phyloP scores from a whole-genome alignment of 768 basidiomycete genomes.

The Phylloporus arenicola region DNA sequence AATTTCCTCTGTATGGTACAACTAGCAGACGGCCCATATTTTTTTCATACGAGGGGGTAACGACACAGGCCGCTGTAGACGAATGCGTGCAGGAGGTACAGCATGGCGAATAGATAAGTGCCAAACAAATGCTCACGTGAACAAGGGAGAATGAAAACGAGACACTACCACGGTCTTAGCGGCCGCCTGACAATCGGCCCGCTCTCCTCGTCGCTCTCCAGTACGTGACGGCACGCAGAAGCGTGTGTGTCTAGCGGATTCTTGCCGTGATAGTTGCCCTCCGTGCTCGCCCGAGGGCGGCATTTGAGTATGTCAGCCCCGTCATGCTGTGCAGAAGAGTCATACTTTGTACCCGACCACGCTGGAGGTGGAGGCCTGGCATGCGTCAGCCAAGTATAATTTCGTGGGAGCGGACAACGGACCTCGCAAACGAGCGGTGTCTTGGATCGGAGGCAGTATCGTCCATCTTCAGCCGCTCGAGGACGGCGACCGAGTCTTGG shows the following conservation, averaged over 20 bases:
- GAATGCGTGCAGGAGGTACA: background rate
- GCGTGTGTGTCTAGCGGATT: slow-evolving; percentile 17
- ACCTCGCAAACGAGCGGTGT: slow-evolving; percentile 39
- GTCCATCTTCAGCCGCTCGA: slow-evolving; percentile 56
- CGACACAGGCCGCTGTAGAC: background rate
- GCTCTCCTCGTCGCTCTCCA: slow-evolving; percentile 33
- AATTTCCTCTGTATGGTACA: slow-evolving; percentile 17
- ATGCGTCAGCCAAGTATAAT: background rate
- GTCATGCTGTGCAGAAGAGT: slow-evolving; percentile 29
- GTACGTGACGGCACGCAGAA: slow-evolving; percentile 24
- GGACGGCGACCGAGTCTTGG: slow-evolving; percentile 59
- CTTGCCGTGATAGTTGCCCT: slow-evolving; percentile 11
- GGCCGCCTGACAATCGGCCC: slow-evolving; percentile 33
- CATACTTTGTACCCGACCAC: slow-evolving; percentile 23
- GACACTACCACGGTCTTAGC: slow-evolving; percentile 42
- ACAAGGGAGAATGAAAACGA: background rate
- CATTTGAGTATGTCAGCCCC: slow-evolving; percentile 26
- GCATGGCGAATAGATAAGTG: background rate
- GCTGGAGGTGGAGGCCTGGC: slow-evolving; percentile 20
- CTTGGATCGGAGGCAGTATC: slow-evolving; percentile 35
- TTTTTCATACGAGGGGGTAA: slow-evolving; percentile 3
- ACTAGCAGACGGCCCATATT: slow-evolving; percentile 6
- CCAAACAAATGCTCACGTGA: background rate
- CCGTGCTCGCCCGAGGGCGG: slow-evolving; percentile 8
- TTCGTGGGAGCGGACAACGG: background rate